Evolutionary conservation across 768 basidiomycete species (phyloP).

Genomic region (Pisolithus marmoratus): DNA sequence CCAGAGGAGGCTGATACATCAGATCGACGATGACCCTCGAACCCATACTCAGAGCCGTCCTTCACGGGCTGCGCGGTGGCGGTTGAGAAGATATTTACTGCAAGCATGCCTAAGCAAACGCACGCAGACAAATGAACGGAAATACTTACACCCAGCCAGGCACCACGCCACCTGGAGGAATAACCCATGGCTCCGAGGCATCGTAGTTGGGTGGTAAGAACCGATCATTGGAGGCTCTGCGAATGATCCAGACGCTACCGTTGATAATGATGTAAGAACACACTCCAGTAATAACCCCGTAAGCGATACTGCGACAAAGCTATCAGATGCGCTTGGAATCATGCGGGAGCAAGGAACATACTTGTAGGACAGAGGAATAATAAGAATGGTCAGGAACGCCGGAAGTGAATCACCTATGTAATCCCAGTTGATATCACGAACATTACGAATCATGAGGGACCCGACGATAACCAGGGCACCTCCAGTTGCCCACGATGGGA

Average conservation of each 20-base stretch:
- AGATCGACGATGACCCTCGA: slow-evolving; percentile 27
- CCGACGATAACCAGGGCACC: slow-evolving; percentile 82
- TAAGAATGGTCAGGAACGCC: slow-evolving; percentile 75
- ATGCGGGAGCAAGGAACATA: slow-evolving; percentile 26
- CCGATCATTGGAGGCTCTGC: slow-evolving; percentile 50
- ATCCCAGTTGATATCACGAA: slow-evolving; percentile 84
- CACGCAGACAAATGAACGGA: not conserved
- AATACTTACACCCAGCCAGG: slow-evolving; percentile 61
- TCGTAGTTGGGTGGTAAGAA: slow-evolving; percentile 62
- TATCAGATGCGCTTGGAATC: not conserved
- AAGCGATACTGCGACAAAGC: slow-evolving; percentile 61
- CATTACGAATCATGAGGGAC: slow-evolving; percentile 85
- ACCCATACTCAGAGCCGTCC: slow-evolving; percentile 20
- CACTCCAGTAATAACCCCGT: slow-evolving; percentile 82
- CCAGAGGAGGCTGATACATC: slow-evolving; percentile 29
- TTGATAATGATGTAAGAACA: slow-evolving; percentile 68
- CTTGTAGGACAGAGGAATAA: slow-evolving; percentile 79
- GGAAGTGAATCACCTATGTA: slow-evolving; percentile 86
- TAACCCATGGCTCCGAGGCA: slow-evolving; percentile 58
- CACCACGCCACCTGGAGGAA: slow-evolving; percentile 65
- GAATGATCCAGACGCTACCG: slow-evolving; percentile 54
- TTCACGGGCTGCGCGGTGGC: not conserved
- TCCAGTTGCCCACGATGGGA: slow-evolving; percentile 84
- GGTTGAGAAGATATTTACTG: slow-evolving; percentile 24
- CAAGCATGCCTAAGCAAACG: slow-evolving; percentile 1